These are phyloP conservation scores for Syncephalastrum sp. DNA, from an alignment of 371 early-diverging fungal species.

Conservation along the genomic window DNA sequence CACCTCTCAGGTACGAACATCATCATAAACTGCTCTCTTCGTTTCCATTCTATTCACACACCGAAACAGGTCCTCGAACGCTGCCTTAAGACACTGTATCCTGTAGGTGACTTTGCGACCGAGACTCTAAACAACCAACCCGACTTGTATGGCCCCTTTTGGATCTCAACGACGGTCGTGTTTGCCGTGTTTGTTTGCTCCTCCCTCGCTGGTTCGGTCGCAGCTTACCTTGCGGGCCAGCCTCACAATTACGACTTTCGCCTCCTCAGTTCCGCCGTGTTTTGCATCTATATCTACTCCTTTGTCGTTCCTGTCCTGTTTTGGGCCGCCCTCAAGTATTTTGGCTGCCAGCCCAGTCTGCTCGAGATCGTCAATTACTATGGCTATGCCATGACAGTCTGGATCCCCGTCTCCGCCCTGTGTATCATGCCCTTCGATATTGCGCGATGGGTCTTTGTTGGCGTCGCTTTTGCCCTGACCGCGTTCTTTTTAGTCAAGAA, in stretches of 20 bases:
- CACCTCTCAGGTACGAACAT: constrained; percentile 65
- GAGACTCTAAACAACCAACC: constrained; percentile 49
- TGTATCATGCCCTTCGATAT: constrained; percentile 69
- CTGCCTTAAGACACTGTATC: constrained; percentile 50
- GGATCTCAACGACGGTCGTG: constrained; percentile 94
- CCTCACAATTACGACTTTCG: constrained; percentile 75
- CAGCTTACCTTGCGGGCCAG: constrained; percentile 59
- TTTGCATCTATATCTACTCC: constrained; percentile 81
- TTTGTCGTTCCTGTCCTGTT: constrained; percentile 69
- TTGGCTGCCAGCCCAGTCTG: constrained; percentile 75
- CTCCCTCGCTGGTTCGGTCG: constrained; percentile 81
- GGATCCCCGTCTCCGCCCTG: constrained; percentile 88
- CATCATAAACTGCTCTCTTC: constrained; percentile 32
- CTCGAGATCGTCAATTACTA: constrained; percentile 84
- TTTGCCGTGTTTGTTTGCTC: constrained; percentile 90
- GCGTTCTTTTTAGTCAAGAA: constrained; percentile 54
- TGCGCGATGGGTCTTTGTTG: constrained; percentile 68
- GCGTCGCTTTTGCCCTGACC: constrained; percentile 56
- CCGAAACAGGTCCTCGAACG: constrained; percentile 60
- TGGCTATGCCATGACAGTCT: constrained; percentile 89
- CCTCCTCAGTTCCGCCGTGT: constrained; percentile 75
- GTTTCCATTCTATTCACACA: constrained; percentile 52
- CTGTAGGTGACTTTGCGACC: constrained; percentile 43
- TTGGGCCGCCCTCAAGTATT: constrained; percentile 85
- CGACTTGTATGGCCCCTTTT: constrained; percentile 77